phyloP scores from a whole-genome alignment of 2,329 filamentous ascomycete genomes.

The Fusarium albosuccineum region DNA sequence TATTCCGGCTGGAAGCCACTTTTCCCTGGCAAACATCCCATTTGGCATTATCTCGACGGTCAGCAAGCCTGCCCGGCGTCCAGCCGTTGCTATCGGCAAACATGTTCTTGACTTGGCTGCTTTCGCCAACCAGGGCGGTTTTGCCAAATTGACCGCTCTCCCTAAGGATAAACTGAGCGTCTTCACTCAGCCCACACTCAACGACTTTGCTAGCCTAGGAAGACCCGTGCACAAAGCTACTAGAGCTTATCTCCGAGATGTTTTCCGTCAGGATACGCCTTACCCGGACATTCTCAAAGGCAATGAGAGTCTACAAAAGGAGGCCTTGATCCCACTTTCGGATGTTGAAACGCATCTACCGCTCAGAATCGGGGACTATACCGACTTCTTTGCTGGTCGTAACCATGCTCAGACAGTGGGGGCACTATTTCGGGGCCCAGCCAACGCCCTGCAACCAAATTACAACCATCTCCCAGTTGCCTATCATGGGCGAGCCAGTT shows the following conservation, averaged over 20 bases:
- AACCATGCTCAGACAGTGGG: conserved; percentile 81
- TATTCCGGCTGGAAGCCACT: conserved; percentile 47
- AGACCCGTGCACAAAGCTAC: conserved; percentile 76
- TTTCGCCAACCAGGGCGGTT: conserved; percentile 64
- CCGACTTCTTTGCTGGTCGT: conserved; percentile 84
- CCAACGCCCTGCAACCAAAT: conserved; percentile 82
- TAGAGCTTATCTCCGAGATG: conserved; percentile 74
- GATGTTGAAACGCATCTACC: conserved; percentile 76
- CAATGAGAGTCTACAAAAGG: conserved; percentile 48
- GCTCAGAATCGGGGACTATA: conserved; percentile 84
- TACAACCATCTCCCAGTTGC: conserved; percentile 85
- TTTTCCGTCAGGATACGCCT: conserved; percentile 68
- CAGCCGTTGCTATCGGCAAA: conserved; percentile 79
- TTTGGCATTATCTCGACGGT: conserved; percentile 82
- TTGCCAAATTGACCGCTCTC: conserved; percentile 48
- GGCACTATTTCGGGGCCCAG: conserved; percentile 77
- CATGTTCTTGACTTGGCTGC: conserved; percentile 76
- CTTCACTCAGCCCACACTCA: conserved; percentile 49
- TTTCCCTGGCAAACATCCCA: conserved; percentile 79
- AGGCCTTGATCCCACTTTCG: conserved; percentile 48
- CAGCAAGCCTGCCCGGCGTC: conserved; percentile 66
- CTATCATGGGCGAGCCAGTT: conserved; percentile 83
- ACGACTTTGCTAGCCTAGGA: conserved; percentile 64
- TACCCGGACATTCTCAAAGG: conserved; percentile 51
- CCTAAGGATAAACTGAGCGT: conserved; percentile 42